These are phyloP conservation scores for Fraxinus nigra DNA, from an alignment of 305 asterid species.

Conservation along the genomic window DNA sequence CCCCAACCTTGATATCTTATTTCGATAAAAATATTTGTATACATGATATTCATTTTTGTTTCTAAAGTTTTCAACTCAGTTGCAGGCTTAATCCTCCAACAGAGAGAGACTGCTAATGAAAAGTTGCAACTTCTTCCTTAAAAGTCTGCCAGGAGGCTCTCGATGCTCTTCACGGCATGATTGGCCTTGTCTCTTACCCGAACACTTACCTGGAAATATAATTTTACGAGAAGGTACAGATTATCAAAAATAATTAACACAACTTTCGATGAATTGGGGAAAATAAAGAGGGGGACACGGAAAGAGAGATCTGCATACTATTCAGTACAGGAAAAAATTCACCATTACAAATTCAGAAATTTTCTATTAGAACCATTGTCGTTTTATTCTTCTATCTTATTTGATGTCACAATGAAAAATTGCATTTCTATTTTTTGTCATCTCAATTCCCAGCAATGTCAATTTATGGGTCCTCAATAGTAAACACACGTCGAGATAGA, in stretches of 20 bases:
- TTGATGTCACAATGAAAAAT: not conserved
- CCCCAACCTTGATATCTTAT: not conserved
- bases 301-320: not conserved
- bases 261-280: not conserved
- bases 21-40: not conserved
- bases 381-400: not conserved
- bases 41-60: not conserved
- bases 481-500: not conserved
- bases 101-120: conserved; percentile 24
- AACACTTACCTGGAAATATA: conserved; percentile 39
- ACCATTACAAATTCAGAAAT: not conserved
- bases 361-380: not conserved
- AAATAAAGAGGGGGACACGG: not conserved
- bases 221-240: not conserved
- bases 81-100: not conserved
- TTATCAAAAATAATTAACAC: not conserved
- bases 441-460: not conserved
- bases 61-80: not conserved
- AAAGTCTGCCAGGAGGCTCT: conserved; percentile 42
- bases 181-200: conserved; percentile 43
- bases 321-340: not conserved
- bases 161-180: conserved; percentile 34
- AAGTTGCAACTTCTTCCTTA: conserved; percentile 42
- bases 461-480: not conserved
- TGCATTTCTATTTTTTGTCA: not conserved